Evolutionary conservation across 345 rosid genomes (phyloP), one percentile per base, ranked within the genome.

Genomic region (Toxicodendron radicans): DNA sequence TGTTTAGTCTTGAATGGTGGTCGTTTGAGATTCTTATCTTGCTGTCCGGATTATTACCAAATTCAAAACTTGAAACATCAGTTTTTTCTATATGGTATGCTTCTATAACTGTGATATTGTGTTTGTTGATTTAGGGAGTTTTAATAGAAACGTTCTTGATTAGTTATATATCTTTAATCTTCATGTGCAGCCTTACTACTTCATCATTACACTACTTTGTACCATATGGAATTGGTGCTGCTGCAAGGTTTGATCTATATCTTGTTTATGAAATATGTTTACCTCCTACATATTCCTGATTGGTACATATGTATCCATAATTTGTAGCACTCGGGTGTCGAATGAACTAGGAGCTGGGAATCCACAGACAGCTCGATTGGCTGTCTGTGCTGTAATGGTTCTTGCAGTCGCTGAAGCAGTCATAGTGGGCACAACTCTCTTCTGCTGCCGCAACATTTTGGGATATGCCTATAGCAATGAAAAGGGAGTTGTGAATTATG

Each of bases 1-100:
- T 65, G 23, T 38, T 2, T 33, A 90, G 92, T 81, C 82, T 88
- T 10, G 86, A 88, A 76, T 88, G 95, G 95, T 90, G 92, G 85
- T 80, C 90, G 3, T 75, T 84, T 64, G 93, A 90, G 84, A 57
- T 90, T 48, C 79, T 88, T 30, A 33, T 63, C 20, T 65, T 90
- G 75, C 78, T 83, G 9, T 88, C 88, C 2, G 92, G 91, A 33
- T 74, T 90, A 11, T 74, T 86, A 53, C 83, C 89, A 13, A 87
- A 91, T 60, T 87, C 90, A 41, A 74, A 86, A n/a, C 83, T 87
- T 49, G 86, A 89, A 74, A 89, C 96, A 41, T 91, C 93, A 16
- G 85, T 89, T 54, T 90, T 89, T 73, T 84, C 91, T 0, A 82
- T 91, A 71, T 88, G 95, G 92, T 88, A 17, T 45, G 66, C 49